Conservation (phyloP, 305 asterid species). For the Fraxinus latifolia region DNA sequence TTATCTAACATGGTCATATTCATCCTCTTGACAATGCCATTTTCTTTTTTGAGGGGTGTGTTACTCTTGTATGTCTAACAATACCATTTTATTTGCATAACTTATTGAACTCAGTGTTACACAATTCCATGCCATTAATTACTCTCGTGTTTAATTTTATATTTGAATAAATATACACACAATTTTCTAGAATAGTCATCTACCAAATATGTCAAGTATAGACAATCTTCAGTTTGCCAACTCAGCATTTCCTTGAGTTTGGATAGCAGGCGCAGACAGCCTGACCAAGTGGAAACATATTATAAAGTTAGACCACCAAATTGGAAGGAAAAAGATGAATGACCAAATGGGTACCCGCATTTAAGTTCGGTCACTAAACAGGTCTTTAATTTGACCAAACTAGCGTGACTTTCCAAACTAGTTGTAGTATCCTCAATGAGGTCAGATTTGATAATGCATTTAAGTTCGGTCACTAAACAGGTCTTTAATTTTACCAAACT, state of each 20-base stretch:
- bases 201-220: not conserved
- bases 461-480: not conserved
- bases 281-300: not conserved
- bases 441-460: not conserved
- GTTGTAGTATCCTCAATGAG: not conserved
- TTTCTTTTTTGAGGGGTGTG: not conserved
- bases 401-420: not conserved
- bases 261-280: not conserved
- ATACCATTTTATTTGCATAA: not conserved
- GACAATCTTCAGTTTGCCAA: not conserved
- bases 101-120: not conserved
- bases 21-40: not conserved
- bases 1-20: not conserved
- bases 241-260: not conserved
- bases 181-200: not conserved
- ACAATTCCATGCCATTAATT: not conserved
- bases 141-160: not conserved
- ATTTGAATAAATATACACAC: not conserved
- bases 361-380: not conserved
- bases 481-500: not conserved
- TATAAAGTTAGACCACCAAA: not conserved
- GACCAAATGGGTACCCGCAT: not conserved
- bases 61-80: not conserved
- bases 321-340: not conserved
- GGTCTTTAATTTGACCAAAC: not conserved